phyloP scores from a whole-genome alignment of 805 yeast genomes.

The Hanseniaspora nectarophila region DNA sequence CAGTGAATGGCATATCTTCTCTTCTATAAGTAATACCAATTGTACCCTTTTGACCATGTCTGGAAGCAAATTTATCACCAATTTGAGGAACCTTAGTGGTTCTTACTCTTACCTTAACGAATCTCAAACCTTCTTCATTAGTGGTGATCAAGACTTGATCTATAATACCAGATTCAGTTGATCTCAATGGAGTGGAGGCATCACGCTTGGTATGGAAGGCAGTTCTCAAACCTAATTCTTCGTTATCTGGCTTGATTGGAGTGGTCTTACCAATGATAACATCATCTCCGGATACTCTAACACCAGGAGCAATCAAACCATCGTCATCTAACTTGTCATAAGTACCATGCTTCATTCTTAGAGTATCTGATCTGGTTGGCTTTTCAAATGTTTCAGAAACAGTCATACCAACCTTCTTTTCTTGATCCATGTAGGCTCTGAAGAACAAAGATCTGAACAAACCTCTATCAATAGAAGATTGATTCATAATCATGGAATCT shows the following conservation, averaged over 20 bases:
- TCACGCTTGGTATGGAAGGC: constrained; percentile 97
- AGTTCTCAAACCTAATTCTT: constrained; percentile 96
- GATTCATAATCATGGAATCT: constrained; percentile 99
- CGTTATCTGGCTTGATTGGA: constrained; percentile 98
- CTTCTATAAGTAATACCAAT: constrained; percentile 97
- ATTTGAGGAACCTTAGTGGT: constrained; percentile 97
- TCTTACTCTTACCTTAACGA: constrained; percentile 97
- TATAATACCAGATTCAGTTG: constrained; percentile 95
- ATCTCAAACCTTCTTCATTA: constrained; percentile 94
- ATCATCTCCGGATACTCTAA: constrained; percentile 97
- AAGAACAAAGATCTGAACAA: constrained; percentile 89
- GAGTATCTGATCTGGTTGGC: constrained; percentile 87
- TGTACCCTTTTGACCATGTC: constrained; percentile 99
- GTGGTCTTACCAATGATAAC: constrained; percentile 97
- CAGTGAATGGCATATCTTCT: constrained; percentile 97
- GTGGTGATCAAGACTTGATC: constrained; percentile 95
- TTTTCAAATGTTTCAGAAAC: constrained; percentile 96
- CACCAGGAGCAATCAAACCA: constrained; percentile 96
- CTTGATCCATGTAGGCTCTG: constrained; percentile 97
- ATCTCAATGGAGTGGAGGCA: constrained; percentile 93
- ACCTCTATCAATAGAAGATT: constrained; percentile 93
- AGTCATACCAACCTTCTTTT: constrained; percentile 95
- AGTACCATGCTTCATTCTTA: constrained; percentile 93
- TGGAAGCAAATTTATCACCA: constrained; percentile 98
- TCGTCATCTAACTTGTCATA: constrained; percentile 97